Evolutionary conservation across 2,329 filamentous ascomycete genomes (phyloP), one percentile per base, ranked within the genome.

Genomic region (Neoscytalidium dimidiatum): DNA sequence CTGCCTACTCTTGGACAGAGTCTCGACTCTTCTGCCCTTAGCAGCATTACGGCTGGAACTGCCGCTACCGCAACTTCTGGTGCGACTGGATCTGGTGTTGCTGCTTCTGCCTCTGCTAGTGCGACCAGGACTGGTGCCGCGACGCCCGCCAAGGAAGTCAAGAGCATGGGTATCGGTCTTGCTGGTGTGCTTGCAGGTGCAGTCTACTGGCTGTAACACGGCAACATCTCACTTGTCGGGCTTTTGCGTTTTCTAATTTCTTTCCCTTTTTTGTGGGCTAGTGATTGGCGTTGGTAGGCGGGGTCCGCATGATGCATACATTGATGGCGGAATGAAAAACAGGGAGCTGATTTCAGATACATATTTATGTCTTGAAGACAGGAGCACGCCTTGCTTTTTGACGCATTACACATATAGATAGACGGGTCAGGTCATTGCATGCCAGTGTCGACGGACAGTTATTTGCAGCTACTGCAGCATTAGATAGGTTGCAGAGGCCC

Each of bases 1-100:
- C 82, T 96, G 26, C 92, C 93, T 0, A 88, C 86, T 2, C 70
- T 95, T 7, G 91, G 89, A 14, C 82, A 88, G 70, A 72, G 69
- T 14, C 73, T 72, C 62, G 67, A 73, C 35, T 67, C 71, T 0
- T 41, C 44, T 11, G 67, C 64, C 19, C 65, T 67, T 61, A 66
- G 56, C 62, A 69, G 63, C 28, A 67, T 64, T 35, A 69, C 67
- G 2, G 63, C 53, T 14, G 66, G 46, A 41, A 17, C 38, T 17
- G n/a, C 38, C 38, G 38, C 8, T 41, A 17, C 38, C 14, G 33
- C 8, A 35, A n/a, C n/a, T 52, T 64, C 51, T 17, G 66, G 60
- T 13, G 56, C 46, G 52, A 29, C 46, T 35, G 48, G 58, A 28
- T 66, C 66, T 14, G 64, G 64, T 29, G 14, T 62, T 3, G 28